Base-by-base conservation (phyloP, 23 red algal genomes). In the Chondrus crispus region DNA sequence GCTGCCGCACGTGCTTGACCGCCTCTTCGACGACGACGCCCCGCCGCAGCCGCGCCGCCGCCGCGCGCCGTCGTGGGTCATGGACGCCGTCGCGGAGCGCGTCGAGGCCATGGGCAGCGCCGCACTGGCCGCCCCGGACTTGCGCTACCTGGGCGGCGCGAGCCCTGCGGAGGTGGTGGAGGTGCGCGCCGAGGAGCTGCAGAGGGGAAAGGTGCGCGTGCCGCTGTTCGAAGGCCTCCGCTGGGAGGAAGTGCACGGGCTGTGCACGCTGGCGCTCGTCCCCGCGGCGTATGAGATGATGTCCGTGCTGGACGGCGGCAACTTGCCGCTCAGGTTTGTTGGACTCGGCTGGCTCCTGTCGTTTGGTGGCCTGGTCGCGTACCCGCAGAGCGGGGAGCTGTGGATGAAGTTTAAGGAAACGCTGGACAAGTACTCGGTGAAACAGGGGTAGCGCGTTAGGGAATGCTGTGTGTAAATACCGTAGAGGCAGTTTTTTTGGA, bases 331-430 rank as follows among this genome's bases (percentile, higher is more conserved):
- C 4, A 29, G 72, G 5, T 89, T 89, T 68, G 30, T 89, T 64
- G 85, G 85, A 14, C 49, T 89, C 20, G 85, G 85, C 54, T 89
- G 85, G 85, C 50, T 89, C 19, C 85, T 89, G 16, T 40, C 85
- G 29, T 20, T 89, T 62, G 85, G 85, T 3, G 85, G 85, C 14
- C 19, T 89, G 18, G 48, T 89, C 18, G 85, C 85, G 45, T 89
- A 89, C 43, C 85, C 85, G 40, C 68, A 89, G 26, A 89, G 85
- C 49, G 85, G 47, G 14, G 29, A 16, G 7, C 41, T 89, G 69
- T 89, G 85, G 85, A 66, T 22, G 35, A 66, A 66, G 18, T 66
- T 66, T 66, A 32, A 22, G 60, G 35, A 66, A 32, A 66, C 60
- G 60, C 60, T 66, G 7, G 60, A 66, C n/a, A n/a, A n/a, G n/a